A percentile compares a stretch with the other conserved stretches of the same genome.
Conservation (phyloP, 768 basidiomycete genomes). For the Rhizopogon rudus region DNA sequence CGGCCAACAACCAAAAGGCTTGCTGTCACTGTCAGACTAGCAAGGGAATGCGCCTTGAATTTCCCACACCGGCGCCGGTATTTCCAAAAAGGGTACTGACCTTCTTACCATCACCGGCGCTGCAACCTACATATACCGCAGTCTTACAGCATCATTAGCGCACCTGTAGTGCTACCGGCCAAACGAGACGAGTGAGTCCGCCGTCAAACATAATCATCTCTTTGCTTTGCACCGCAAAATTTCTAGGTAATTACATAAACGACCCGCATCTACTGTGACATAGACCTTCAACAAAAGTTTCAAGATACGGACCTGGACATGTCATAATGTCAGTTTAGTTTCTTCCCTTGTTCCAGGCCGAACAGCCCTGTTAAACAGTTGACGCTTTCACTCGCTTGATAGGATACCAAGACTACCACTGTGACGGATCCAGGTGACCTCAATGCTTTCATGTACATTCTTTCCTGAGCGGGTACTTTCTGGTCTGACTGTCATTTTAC, state of each 20-base stretch:
- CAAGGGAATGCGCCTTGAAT: not conserved
- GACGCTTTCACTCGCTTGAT: not conserved
- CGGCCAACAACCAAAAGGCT: not conserved
- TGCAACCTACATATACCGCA: no score
- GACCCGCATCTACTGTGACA: slow-evolving; percentile 15
- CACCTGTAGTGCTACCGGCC: slow-evolving; percentile 32
- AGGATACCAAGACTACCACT: slow-evolving; percentile 65
- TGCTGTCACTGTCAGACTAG: not conserved
- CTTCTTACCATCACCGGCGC: no score
- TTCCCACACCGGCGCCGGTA: not conserved
- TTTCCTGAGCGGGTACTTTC: no score
- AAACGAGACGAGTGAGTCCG: slow-evolving; percentile 53
- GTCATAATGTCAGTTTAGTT: slow-evolving; percentile 56
- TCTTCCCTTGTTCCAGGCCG: not conserved
- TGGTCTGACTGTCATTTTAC: no score
- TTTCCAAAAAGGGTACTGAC: no score
- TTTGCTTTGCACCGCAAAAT: not conserved
- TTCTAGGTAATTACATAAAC: not conserved
- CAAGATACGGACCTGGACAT: slow-evolving; percentile 55
- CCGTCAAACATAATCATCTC: slow-evolving; percentile 52
- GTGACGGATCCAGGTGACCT: no score
- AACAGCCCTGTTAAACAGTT: not conserved
- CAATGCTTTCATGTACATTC: no score
- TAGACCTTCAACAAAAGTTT: slow-evolving; percentile 63
- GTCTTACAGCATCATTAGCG: no score